Base-by-base conservation (phyloP, 495 filamentous ascomycete genomes). In the Hypoxylon intermedium region DNA sequence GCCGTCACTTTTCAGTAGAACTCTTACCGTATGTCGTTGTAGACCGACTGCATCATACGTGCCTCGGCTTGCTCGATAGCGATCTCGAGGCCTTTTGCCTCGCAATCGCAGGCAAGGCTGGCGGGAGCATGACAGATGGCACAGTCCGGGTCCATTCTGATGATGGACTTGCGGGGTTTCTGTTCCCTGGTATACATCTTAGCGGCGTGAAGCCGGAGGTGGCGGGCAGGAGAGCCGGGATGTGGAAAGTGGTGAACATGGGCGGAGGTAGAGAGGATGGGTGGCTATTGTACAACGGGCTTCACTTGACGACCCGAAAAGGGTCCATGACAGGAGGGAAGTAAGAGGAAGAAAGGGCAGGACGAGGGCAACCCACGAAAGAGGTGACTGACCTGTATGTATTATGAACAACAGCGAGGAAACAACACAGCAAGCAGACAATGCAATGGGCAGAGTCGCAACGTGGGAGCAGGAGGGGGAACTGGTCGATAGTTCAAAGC, bases 91-190 rank as follows among this genome's bases (percentile, higher is more conserved):
- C 85, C 83, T 58, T 87, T 86, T 36, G 83, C 81, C 76, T 89
- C 87, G 74, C 86, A 89, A 55, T 86, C 86, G 74, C 87, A 89
- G 61, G 81, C 78, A 60, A 79, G 73, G 30, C 80, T 74, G 37
- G 85, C 83, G 44, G 87, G 85, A 64, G 80, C 79, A 72, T 82
- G 81, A 72, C 87, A 89, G 51, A 89, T 87, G 38, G 86, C 86
- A 74, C 87, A 89, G 74, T 88, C 86, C 33, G 87, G 87, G 56
- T 87, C 85, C 82, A 86, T 84, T 70, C 72, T 81, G 72, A 82
- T 74, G 70, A 79, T 63, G 58, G 77, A 71, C 75, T 79, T 80
- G 60, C 75, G 71, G 54, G 64, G 61, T 61, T 76, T 78, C 45
- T 60, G 53, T 40, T 80, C 74, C 72, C 74, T 79, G 71, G 73